Evolutionary conservation across 2,329 filamentous ascomycete species (phyloP).

Genomic region (Fusarium robinianum): DNA sequence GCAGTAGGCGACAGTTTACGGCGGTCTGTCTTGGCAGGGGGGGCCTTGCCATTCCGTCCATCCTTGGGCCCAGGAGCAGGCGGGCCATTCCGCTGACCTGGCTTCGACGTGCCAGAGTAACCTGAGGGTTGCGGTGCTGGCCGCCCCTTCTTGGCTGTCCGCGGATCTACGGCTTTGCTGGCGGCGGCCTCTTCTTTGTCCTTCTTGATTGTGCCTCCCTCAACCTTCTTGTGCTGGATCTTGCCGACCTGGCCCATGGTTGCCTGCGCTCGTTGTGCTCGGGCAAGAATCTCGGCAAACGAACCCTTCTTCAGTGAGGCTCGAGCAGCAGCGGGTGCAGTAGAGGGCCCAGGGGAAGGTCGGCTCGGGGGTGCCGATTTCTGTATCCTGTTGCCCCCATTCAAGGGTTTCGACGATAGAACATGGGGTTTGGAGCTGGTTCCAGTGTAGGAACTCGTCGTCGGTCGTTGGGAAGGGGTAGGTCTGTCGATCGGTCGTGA

Average conservation of each 20-base stretch:
- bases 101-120: constrained; percentile 42
- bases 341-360: constrained; percentile 37
- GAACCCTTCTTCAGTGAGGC: constrained; percentile 71
- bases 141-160: constrained; percentile 30
- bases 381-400: constrained; percentile 30
- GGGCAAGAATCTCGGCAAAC: constrained; percentile 74
- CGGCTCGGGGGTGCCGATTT: constrained; percentile 33
- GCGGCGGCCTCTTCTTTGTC: constrained; percentile 53
- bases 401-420: constrained; percentile 35
- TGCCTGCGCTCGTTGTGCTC: constrained; percentile 68
- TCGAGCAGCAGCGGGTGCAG: constrained; percentile 48
- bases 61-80: constrained; percentile 33
- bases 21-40: constrained; percentile 24
- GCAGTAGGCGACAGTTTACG: constrained; percentile 27
- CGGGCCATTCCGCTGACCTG: constrained; percentile 30
- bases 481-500: constrained; percentile 36
- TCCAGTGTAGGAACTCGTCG: constrained; percentile 20
- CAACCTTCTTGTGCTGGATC: constrained; percentile 75
- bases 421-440: constrained; percentile 22
- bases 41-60: constrained; percentile 27
- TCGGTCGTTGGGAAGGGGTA: constrained; percentile 30
- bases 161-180: constrained; percentile 34
- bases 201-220: constrained; percentile 57
- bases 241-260: constrained; percentile 66
- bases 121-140: constrained; percentile 28